Evolutionary conservation across 306 rosid genomes (phyloP), one percentile per base, ranked within the genome.

Genomic region (Prunus davidiana): DNA sequence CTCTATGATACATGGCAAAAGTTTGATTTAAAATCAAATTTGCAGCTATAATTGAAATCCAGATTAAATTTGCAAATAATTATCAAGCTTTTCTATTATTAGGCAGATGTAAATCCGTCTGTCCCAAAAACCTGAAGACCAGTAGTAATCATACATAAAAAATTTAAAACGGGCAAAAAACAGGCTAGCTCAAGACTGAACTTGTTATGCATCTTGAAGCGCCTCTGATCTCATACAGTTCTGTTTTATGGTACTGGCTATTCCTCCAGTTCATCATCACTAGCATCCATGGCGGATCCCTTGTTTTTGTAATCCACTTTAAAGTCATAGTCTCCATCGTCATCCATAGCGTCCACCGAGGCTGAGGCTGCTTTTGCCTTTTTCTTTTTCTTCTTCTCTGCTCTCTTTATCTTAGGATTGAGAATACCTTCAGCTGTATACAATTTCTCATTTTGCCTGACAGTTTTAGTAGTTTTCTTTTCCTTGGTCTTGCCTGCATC

Each of bases 311-410:
- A 96, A 73, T 96, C 99, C 74, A 88, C 89, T 80, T 84, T 92
- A 80, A 96, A 96, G 78, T 96, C 86, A 50, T 96, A 96, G 78
- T 93, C 94, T 63, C 71, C 98, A 32, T 93, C 93, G 63, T 69
- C 96, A n/a, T 93, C 94, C 97, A 89, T 86, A 27, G 88, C 85
- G 57, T 87, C 92, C 1, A 76, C 73, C 8, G 85, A 22, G 50
- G 57, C 73, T 10, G 85, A 9, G 45, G 61, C 79, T 72, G 82
- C 58, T 81, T 87, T 87, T 2, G 80, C 85, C 69, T 88, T 93
- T 78, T 89, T 96, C 82, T 79, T 88, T 79, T 74, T 86, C 85
- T 93, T 96, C 88, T 91, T 96, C 84, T 89, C 97, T 76, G 97
- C 96, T 67, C 73, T 89, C 84, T 76, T 82, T 63, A 81, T 15